Conservation (phyloP, 345 rosid species). For the Durio zibethinus region DNA sequence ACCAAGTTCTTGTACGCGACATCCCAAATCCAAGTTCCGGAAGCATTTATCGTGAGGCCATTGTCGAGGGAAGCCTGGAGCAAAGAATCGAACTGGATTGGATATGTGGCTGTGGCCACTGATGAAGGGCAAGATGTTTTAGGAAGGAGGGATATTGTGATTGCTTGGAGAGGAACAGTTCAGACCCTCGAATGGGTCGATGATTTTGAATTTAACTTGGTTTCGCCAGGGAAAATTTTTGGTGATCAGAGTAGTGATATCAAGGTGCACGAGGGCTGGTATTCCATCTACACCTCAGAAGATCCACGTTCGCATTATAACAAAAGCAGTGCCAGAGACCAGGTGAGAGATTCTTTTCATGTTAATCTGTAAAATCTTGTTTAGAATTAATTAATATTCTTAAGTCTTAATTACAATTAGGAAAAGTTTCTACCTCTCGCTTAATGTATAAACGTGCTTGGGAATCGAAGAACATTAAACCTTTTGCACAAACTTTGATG, state of each 20-base stretch:
- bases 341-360: conserved; percentile 39
- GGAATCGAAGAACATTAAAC: neutral
- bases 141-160: conserved; percentile 83
- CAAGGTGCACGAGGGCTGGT: conserved; percentile 81
- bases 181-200: conserved; percentile 70
- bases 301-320: conserved; percentile 62
- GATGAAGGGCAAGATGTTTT: conserved; percentile 56
- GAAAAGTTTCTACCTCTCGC: no score
- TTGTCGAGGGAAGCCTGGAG: conserved; percentile 79
- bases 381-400: no score
- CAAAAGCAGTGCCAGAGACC: conserved; percentile 55
- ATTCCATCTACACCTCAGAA: conserved; percentile 71
- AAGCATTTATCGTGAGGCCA: conserved; percentile 58
- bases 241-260: conserved; percentile 30
- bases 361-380: no score
- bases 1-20: conserved; percentile 76
- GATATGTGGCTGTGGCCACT: conserved; percentile 75
- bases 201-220: conserved; percentile 53
- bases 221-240: conserved; percentile 46
- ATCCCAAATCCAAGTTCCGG: conserved; percentile 52
- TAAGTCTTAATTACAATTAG: no score
- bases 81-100: conserved; percentile 84
- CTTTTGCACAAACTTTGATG: neutral
- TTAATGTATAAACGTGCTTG: no score
- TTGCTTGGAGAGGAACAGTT: conserved; percentile 84